These are phyloP conservation scores for Botrytis hyacinthi DNA, from an alignment of 2,329 filamentous ascomycete genomes.

Conservation along the genomic window DNA sequence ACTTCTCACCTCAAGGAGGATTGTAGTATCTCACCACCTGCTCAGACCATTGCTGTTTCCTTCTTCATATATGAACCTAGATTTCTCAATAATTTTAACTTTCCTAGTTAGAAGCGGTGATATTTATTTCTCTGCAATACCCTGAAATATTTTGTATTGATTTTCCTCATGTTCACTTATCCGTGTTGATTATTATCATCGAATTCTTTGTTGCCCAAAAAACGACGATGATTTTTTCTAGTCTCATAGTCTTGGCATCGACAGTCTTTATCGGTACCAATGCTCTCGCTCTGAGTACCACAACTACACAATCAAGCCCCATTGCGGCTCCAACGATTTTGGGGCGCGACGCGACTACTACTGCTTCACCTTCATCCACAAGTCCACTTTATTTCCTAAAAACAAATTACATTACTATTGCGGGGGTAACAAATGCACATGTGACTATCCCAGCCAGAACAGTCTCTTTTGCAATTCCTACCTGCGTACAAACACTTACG, in stretches of 20 bases:
- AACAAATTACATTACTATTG: conserved; percentile 21
- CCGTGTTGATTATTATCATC: not conserved
- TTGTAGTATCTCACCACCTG: not conserved
- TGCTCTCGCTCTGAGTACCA: not conserved
- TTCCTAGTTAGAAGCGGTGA: not conserved
- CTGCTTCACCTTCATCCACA: not conserved
- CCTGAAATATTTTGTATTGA: not conserved
- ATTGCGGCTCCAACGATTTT: not conserved
- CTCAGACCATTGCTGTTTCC: not conserved
- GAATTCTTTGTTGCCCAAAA: not conserved
- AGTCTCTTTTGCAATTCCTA: conserved; percentile 18
- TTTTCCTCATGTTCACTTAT: not conserved
- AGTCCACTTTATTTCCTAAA: conserved; percentile 19
- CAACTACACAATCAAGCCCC: not conserved
- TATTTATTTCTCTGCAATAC: not conserved
- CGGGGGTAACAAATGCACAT: conserved; percentile 20
- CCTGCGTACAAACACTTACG: conserved; percentile 20
- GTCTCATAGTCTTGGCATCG: not conserved
- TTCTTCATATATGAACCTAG: not conserved
- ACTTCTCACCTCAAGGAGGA: not conserved
- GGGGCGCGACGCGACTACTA: not conserved
- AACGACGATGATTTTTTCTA: not conserved
- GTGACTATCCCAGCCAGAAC: conserved; percentile 20
- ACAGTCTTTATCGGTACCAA: not conserved
- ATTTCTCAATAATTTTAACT: not conserved